phyloP scores from a whole-genome alignment of 1,284 basidiomycete genomes.

The Ustilago trichophora region DNA sequence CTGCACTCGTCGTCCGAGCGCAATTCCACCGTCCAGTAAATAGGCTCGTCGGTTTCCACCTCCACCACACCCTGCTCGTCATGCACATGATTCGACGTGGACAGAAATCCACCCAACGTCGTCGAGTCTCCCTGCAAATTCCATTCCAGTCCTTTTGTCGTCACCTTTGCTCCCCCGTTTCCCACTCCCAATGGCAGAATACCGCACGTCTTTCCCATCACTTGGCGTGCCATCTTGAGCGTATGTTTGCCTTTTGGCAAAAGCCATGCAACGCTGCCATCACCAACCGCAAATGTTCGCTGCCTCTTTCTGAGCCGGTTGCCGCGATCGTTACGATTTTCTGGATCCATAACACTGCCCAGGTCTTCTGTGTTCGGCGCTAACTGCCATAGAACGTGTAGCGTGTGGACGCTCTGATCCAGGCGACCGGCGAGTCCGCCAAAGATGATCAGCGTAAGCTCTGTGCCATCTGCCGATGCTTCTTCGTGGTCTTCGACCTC shows the following conservation, averaged over 20 bases:
- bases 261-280: constrained; percentile 89
- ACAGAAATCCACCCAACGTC: constrained; percentile 70
- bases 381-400: constrained; percentile 85
- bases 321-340: constrained; percentile 11
- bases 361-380: constrained; percentile 66
- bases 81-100: constrained; percentile 86
- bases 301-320: constrained; percentile 69
- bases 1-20: constrained; percentile 30
- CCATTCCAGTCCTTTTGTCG: constrained; percentile 88
- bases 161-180: constrained; percentile 74
- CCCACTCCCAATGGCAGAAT: constrained; percentile 81
- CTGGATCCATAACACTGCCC: constrained; percentile 43
- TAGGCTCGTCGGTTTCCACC: constrained; percentile 80
- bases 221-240: constrained; percentile 77
- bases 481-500: constrained; percentile 72
- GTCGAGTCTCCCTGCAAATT: constrained; percentile 71
- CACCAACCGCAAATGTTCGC: constrained; percentile 79
- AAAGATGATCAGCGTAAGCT: constrained; percentile 74
- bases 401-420: constrained; percentile 91
- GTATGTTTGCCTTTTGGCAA: constrained; percentile 80
- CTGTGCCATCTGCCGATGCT: constrained; percentile 64
- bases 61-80: constrained; percentile 71
- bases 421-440: constrained; percentile 89
- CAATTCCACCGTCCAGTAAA: constrained; percentile 86
- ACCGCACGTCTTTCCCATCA: constrained; percentile 88